Evolutionary conservation across 2,329 filamentous ascomycete genomes (phyloP).

Genomic region (Aspergillus novoparasiticus): DNA sequence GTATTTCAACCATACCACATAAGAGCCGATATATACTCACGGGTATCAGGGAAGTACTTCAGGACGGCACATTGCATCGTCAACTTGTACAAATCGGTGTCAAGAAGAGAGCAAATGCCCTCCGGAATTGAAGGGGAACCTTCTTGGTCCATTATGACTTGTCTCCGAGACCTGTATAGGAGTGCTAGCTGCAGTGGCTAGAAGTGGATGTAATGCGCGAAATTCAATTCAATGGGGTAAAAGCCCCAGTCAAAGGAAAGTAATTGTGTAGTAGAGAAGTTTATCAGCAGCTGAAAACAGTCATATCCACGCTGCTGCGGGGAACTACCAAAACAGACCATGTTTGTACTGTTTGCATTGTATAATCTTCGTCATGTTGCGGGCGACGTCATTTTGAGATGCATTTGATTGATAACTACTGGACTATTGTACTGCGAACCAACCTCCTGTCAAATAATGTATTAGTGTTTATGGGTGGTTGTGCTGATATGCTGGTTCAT

Average conservation of each 20-base stretch:
- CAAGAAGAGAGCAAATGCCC: constrained; percentile 79
- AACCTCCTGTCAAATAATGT: neutral
- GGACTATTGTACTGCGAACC: neutral
- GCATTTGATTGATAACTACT: neutral
- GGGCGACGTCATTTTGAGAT: constrained; percentile 7
- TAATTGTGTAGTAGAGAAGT: neutral
- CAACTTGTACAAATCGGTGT: constrained; percentile 90
- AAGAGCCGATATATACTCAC: constrained; percentile 34
- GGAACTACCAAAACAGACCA: constrained; percentile 9
- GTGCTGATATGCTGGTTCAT: neutral
- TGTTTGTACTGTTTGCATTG: constrained; percentile 27
- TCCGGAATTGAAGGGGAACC: constrained; percentile 51
- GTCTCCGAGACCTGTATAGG: neutral
- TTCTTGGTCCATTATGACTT: constrained; percentile 31
- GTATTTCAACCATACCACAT: neutral
- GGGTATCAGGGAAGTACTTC: constrained; percentile 79
- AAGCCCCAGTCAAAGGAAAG: neutral
- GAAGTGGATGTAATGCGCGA: too few relatives aligned
- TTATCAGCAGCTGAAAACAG: constrained; percentile 6
- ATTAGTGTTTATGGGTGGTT: neutral
- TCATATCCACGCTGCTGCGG: constrained; percentile 1
- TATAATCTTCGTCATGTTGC: neutral
- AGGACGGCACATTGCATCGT: constrained; percentile 98
- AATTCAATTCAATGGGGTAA: neutral
- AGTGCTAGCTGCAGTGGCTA: neutral